Base-by-base conservation (phyloP, 169 alveolate genomes). In the Cryptosporidium baileyi region DNA sequence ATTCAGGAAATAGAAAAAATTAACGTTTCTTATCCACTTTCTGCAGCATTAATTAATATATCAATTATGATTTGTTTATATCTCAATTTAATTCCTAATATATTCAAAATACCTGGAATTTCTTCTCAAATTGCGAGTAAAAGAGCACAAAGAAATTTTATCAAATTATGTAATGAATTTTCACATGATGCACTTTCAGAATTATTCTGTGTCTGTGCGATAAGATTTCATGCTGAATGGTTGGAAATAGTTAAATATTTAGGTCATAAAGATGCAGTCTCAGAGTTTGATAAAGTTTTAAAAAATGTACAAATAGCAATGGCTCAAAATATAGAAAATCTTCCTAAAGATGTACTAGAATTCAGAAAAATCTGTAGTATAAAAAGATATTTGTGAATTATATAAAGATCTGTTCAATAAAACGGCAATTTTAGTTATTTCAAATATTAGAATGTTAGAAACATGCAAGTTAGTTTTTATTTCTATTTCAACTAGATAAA, bases 141-240 rank as follows among this genome's bases (percentile, higher is more conserved):
- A 26, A 74, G 24, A 57, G 85, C 67, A 38, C 4, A 40, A 19
- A 74, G 52, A 38, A 74, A 74, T 74, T 74, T 74, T 19, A 54
- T 57, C 8, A 51, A 36, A 32, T 22, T 74, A 36, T 40, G 49
- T 44, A 40, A 51, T n/a, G 85, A 74, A 38, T 74, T 51, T n/a
- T 57, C 85, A n/a, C 19, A 36, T 17, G 54, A 43, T 32, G 49
- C 67, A n/a, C 15, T 74, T 17, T 34, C 85, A 15, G 85, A 74
- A 26, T 41, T 74, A n/a, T 74, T 74, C 22, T 41, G 85, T 74
- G 85, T 74, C 4, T 74, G 85, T 36, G 85, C 85, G 22, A 74
- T 74, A 38, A 54, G 85, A 57, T 54, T 74, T 51, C 85, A 74
- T 57, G 30, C 67, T 6, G 85, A 74, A 36, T 74, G 85, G 85